Base-by-base conservation (phyloP, 768 basidiomycete genomes). In the Kwoniella dendrophila region DNA sequence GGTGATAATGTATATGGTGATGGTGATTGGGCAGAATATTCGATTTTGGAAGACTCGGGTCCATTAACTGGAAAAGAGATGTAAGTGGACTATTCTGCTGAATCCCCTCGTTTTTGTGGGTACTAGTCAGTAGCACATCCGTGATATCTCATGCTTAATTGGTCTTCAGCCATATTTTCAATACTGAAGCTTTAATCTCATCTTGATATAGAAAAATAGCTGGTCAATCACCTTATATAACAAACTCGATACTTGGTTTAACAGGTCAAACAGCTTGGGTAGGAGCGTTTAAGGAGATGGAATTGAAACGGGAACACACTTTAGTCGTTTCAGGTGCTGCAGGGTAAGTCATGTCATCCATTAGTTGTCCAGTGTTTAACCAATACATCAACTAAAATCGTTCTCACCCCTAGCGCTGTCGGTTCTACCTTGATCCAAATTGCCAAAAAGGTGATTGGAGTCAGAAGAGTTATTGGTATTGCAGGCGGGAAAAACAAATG, bases 281-380 rank as follows among this genome's bases (percentile, higher is more conserved):
- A 18, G 75, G 73, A 1, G 60, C 67, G 0, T 62, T 66, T 54
- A 55, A 62, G 22, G 65, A 72, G 41, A 69, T 69, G 33, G 29
- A 73, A 8, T 44, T 76, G 58, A 71, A 74, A 45, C 41, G 52
- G 12, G 71, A 70, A 12, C 49, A 71, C 40, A 67, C 63, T 0
- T 57, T 79, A 18, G 66, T 76, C 51, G 64, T 79, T 24, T 70
- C 68, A 0, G 76, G 76, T 24, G 78, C 76, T 6, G 78, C 78
- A 1, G 78, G 78, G 59, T 73, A 40, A 61, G 69, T 57, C 3
- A 0, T 20, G 24, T n/a, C 34, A 6, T 8, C 20, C 24, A 24
- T 22, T 4, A 48, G 30, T 26, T 45, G 18, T 5, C n/a, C n/a
- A n/a, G n/a, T n/a, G n/a, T n/a, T n/a, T n/a, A n/a, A n/a, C n/a